Percentiles rank a stretch among this genome's conserved stretches.
phyloP scores from a whole-genome alignment of 306 rosid genomes.

The Fagus crenata region DNA sequence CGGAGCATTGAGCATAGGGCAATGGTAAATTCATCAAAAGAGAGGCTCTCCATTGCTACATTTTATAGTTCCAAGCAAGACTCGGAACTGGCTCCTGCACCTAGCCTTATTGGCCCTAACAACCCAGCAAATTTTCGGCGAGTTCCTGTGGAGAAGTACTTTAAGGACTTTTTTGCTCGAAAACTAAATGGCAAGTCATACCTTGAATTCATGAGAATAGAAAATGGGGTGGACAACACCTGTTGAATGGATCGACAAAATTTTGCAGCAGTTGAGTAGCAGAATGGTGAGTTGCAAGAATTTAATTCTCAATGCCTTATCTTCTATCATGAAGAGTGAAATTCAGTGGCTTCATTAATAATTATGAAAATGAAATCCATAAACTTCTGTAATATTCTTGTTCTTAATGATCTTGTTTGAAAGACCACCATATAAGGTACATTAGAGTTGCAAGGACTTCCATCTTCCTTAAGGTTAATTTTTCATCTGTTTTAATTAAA shows the following conservation, averaged over 20 bases:
- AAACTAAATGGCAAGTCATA: constrained; percentile 31
- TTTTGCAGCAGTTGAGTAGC: background rate
- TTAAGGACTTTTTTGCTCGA: constrained; percentile 24
- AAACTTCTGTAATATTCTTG: too few relatives aligned
- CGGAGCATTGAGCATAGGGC: constrained; percentile 31
- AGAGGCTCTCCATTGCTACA: constrained; percentile 30
- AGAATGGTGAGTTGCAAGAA: background rate
- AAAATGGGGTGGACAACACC: background rate
- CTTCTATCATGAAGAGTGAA: background rate
- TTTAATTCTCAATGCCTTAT: background rate
- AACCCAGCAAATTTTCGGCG: constrained; percentile 19
- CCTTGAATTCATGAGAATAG: constrained; percentile 32
- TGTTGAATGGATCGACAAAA: background rate
- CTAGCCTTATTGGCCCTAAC: constrained; percentile 22
- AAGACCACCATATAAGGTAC: too few relatives aligned
- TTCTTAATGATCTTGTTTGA: too few relatives aligned
- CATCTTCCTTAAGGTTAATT: too few relatives aligned
- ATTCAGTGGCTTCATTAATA: background rate
- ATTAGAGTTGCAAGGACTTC: too few relatives aligned
- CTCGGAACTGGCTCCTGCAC: constrained; percentile 28
- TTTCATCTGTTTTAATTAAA: too few relatives aligned
- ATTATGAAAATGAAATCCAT: too few relatives aligned
- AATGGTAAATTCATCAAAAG: constrained; percentile 16
- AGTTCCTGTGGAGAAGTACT: constrained; percentile 17
- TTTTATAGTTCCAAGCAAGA: constrained; percentile 26